Conservation (phyloP, 2,329 filamentous ascomycete genomes). For the Dichotomopilus funicola region DNA sequence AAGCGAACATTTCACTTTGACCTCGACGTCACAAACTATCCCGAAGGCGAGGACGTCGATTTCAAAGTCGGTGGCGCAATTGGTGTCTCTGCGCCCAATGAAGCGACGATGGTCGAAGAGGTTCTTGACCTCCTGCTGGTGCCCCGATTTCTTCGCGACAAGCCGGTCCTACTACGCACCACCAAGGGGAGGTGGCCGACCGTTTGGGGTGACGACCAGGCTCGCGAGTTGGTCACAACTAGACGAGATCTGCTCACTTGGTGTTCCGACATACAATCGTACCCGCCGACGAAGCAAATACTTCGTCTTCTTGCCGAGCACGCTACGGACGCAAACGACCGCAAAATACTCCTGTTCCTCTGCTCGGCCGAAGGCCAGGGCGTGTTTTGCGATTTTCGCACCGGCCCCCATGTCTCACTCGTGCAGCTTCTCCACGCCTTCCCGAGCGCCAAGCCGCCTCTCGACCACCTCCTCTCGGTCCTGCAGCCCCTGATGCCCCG, state of each 20-base stretch:
- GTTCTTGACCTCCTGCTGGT: constrained; percentile 76
- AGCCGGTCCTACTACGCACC: constrained; percentile 73
- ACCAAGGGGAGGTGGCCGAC: constrained; percentile 86
- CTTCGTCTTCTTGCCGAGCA: constrained; percentile 82
- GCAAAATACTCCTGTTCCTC: constrained; percentile 80
- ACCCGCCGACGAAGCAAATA: constrained; percentile 81
- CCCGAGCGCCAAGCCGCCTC: constrained; percentile 80
- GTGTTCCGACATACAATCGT: constrained; percentile 91
- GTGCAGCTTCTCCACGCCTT: constrained; percentile 85
- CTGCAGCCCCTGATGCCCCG: constrained; percentile 90
- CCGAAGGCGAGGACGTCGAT: constrained; percentile 73
- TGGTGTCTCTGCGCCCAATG: constrained; percentile 85
- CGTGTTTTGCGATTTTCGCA: constrained; percentile 89
- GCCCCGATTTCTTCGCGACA: constrained; percentile 76
- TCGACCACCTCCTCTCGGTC: constrained; percentile 72
- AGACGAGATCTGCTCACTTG: constrained; percentile 88
- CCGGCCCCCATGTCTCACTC: constrained; percentile 77
- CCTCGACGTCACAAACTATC: constrained; percentile 88
- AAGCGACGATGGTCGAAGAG: constrained; percentile 68
- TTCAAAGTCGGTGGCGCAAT: constrained; percentile 97
- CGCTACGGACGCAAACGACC: constrained; percentile 71
- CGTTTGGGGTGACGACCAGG: constrained; percentile 88
- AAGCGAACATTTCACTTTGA: constrained; percentile 98
- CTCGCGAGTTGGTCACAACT: constrained; percentile 82
- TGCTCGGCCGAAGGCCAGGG: constrained; percentile 86